phyloP scores from a whole-genome alignment of 257 asterid species.

The Marsdenia floribunda region DNA sequence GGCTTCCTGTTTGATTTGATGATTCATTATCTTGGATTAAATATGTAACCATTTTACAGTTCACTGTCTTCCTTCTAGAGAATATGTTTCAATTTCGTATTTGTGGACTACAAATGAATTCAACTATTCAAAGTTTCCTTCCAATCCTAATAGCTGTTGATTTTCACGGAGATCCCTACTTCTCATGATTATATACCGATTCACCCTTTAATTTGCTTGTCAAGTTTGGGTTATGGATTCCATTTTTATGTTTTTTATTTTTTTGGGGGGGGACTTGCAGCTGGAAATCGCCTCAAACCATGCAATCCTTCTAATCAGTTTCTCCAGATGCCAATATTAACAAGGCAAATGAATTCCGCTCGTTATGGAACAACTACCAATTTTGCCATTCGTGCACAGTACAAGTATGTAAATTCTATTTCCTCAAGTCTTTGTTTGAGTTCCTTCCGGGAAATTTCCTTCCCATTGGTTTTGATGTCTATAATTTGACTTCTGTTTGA shows the following conservation, averaged over 20 bases:
- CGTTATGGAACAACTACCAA: constrained; percentile 25
- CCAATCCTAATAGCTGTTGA: not conserved
- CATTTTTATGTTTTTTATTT: not conserved
- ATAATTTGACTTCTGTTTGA: constrained; percentile 16
- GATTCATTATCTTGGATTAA: not conserved
- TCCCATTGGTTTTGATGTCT: not conserved
- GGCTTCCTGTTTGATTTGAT: not conserved
- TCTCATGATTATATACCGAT: not conserved
- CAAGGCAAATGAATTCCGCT: constrained; percentile 28
- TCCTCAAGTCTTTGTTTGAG: not conserved
- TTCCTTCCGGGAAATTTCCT: not conserved
- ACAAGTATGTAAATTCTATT: constrained; percentile 34
- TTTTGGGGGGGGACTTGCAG: constrained; percentile 30
- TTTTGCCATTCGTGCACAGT: constrained; percentile 47
- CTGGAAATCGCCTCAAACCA: constrained; percentile 38
- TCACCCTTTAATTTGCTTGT: not conserved
- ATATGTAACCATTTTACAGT: not conserved
- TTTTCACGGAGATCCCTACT: not conserved
- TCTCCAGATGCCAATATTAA: constrained; percentile 34
- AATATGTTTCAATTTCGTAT: not conserved
- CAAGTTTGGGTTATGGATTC: not conserved
- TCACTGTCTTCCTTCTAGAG: not conserved
- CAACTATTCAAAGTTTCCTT: not conserved
- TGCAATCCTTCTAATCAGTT: constrained; percentile 32
- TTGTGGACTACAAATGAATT: not conserved